Conservation (phyloP, 805 yeast species). For the Myxozyma monticola region DNA sequence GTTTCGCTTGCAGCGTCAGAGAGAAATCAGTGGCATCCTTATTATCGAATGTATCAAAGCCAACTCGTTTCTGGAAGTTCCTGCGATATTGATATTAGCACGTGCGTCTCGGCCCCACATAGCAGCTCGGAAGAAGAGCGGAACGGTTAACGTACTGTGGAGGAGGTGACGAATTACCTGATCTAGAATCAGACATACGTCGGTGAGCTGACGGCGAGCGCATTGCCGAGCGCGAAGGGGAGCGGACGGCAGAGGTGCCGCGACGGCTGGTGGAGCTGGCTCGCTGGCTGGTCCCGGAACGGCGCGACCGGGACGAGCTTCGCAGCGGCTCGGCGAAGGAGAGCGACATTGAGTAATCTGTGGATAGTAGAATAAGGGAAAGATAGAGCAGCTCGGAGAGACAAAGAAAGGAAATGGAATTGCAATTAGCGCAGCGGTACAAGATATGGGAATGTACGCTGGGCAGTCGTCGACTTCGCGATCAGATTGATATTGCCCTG, state of each 20-base stretch:
- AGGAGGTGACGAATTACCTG: background rate
- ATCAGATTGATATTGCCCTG: too few relatives aligned
- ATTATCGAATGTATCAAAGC: conserved; percentile 48
- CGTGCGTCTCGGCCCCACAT: too few relatives aligned
- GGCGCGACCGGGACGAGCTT: conserved; percentile 21
- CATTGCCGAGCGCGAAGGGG: conserved; percentile 21
- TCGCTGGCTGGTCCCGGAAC: conserved; percentile 1
- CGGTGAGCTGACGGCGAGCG: conserved; percentile 14
- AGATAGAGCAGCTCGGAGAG: too few relatives aligned
- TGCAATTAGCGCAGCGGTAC: too few relatives aligned
- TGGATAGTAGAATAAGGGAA: too few relatives aligned
- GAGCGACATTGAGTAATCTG: conserved; percentile 14
- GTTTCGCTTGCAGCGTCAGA: conserved; percentile 45
- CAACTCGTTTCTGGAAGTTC: conserved; percentile 40
- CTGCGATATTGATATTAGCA: conserved; percentile 9
- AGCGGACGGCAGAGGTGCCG: conserved; percentile 12
- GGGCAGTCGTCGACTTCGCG: too few relatives aligned
- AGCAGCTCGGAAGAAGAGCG: too few relatives aligned
- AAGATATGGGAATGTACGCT: too few relatives aligned
- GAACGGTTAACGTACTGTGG: too few relatives aligned
- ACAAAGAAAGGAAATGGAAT: background rate
- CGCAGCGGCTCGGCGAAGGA: conserved; percentile 18
- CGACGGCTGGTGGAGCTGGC: conserved; percentile 11
- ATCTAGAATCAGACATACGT: too few relatives aligned
- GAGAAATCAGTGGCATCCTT: conserved; percentile 40